Base-by-base conservation (phyloP, 768 basidiomycete species). In the Hypsizygus marmoreus region DNA sequence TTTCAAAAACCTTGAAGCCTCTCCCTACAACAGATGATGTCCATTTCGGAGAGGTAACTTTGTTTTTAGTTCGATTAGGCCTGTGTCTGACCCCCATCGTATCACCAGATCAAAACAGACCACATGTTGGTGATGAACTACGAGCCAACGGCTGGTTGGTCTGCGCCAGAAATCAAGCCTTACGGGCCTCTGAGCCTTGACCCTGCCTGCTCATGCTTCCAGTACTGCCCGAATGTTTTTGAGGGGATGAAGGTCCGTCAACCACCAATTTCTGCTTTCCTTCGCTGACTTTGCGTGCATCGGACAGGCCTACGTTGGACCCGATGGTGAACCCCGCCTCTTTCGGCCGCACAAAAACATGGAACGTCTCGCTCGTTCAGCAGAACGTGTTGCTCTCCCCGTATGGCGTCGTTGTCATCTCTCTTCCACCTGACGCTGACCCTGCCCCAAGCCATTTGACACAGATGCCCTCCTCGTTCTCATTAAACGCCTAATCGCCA, bases 271-370 rank as follows among this genome's bases (percentile, higher is more conserved):
- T 14, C 22, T 7, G 12, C 12, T 8, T 23, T 29, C 24, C 26
- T 26, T 22, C 13, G 22, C 6, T 7, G 4, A 13, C 30, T 30
- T n/a, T 19, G 17, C 13, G 43, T 49, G 19, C 2, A 14, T 23
- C 22, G 13, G 19, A 2, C 44, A 88, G 82, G 88, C 89, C 0
- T 88, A 87, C 62, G 47, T 79, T 1, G 84, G 80, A 8, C 77
- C 81, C n/a, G 75, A 88, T 47, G 91, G 91, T 1, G 77, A 80
- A 40, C 75, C 83, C 1, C 74, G 87, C 6, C 66, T 95, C 28
- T 97, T 97, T 74, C 74, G 93, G 24, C 92, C 93, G 0, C 75
- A 89, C 23, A 68, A 78, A 63, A 95, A 95, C 64, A 92, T 95
- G 90, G 77, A 76, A 20, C 85, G 94, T 20, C 76, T 97, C 65